Evolutionary conservation across 441 rosid genomes (phyloP), one percentile per base, ranked within the genome.

Genomic region (Melastoma candidum): DNA sequence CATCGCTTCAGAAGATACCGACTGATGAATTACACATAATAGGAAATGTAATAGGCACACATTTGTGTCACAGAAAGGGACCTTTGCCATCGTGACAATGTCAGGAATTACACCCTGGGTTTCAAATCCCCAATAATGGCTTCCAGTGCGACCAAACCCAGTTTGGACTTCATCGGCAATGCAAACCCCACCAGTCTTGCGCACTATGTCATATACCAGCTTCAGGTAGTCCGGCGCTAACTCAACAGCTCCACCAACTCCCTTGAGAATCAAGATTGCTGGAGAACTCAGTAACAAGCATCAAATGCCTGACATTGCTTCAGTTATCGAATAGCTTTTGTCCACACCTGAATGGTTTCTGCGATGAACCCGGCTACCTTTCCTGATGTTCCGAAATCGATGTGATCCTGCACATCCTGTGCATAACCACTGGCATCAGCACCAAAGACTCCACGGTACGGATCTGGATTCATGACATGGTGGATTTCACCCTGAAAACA

Each of bases 81-180:
- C 98, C 90, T 92, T 92, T 63, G 97, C 98, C 97, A 92, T 82
- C 56, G 97, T 88, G 57, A 88, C 95, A 51, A 88, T 82, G 83
- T 92, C 97, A 24, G 97, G 98, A 66, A 82, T 69, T 43, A 92
- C 97, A 54, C 80, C 95, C 67, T 92, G 98, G 3, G 88, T 84
- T 69, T 84, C 80, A 54, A 88, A 88, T 46, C 95, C 95, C 92
- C 97, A 88, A 62, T 82, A 88, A 46, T 88, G 87, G 74, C 93
- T 81, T 70, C 98, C 95, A 0, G 90, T 88, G 50, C 90, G 78
- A 62, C 94, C 97, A 74, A 88, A 88, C 41, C 95, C 97, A 11
- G 88, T 79, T 75, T 88, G 98, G 52, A 92, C 95, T 76, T 92
- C 96, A 69, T 92, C 98, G 3, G 96, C 97, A 48, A 84, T 92